Conservation (phyloP, 2,329 filamentous ascomycete genomes). For the Colletotrichum sp. region DNA sequence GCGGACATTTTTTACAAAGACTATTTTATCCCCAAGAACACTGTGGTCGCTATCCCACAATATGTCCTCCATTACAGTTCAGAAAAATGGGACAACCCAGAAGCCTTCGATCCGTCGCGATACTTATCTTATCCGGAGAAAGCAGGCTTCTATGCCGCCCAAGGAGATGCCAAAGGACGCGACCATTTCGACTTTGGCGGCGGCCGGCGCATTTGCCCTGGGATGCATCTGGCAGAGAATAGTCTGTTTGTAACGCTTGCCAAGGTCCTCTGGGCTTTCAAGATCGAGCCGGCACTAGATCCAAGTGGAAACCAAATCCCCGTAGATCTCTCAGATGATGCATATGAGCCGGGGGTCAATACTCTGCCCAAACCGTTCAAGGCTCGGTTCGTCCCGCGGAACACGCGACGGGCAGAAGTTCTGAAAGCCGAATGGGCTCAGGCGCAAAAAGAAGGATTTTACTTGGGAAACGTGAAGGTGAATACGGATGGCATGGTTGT, state of each 20-base stretch:
- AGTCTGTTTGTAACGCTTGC: slow-evolving; percentile 51
- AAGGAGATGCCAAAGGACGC: background rate
- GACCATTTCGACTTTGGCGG: slow-evolving; percentile 41
- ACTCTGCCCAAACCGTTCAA: background rate
- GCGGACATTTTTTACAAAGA: background rate
- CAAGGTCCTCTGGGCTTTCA: slow-evolving; percentile 58
- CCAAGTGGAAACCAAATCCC: background rate
- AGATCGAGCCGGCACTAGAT: slow-evolving; percentile 31
- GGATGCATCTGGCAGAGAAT: slow-evolving; percentile 55
- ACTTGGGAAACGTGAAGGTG: background rate
- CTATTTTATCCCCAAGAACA: background rate
- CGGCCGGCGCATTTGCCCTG: slow-evolving; percentile 34
- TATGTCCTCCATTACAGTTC: background rate
- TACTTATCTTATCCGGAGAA: background rate
- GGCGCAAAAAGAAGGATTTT: background rate
- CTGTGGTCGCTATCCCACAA: background rate
- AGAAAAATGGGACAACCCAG: background rate
- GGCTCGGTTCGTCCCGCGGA: background rate
- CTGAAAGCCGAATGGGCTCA: background rate
- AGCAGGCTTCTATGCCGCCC: background rate
- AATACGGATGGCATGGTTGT: background rate
- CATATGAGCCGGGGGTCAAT: background rate
- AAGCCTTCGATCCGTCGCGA: background rate
- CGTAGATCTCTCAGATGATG: background rate
- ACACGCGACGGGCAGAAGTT: background rate